Percentiles rank a stretch among this genome's conserved stretches.
Conservation (phyloP, 495 filamentous ascomycete species). For the Lepidopterella palustris region DNA sequence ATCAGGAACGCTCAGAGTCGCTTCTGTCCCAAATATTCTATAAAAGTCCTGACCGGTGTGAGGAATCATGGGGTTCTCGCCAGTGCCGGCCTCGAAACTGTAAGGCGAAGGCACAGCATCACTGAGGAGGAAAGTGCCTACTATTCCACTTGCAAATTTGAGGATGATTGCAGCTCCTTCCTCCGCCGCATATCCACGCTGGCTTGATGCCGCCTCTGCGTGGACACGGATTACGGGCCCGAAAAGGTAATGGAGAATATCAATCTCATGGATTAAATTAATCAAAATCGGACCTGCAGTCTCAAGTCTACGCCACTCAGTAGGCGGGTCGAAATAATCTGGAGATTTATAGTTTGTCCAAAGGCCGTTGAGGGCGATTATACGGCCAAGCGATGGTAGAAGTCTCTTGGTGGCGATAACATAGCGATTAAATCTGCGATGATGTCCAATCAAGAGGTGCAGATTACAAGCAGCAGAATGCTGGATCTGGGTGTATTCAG, state of each 20-base stretch:
- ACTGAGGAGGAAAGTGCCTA: conserved; percentile 51
- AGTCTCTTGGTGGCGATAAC: conserved; percentile 44
- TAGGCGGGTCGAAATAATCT: conserved; percentile 45
- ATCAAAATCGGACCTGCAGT: conserved; percentile 49
- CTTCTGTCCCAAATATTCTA: conserved; percentile 51
- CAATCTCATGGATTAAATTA: conserved; percentile 56
- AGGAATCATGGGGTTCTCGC: conserved; percentile 53
- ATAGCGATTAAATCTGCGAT: conserved; percentile 56
- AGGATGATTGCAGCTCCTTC: conserved; percentile 53
- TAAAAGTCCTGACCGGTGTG: conserved; percentile 44
- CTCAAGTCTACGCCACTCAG: conserved; percentile 44
- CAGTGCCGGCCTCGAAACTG: conserved; percentile 51
- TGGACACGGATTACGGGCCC: conserved; percentile 48
- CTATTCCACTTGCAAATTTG: conserved; percentile 50
- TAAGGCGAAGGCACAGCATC: conserved; percentile 49
- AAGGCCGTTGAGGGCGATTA: conserved; percentile 50
- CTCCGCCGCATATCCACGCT: conserved; percentile 46
- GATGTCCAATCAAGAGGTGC: conserved; percentile 53
- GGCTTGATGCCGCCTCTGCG: conserved; percentile 43
- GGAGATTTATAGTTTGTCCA: conserved; percentile 50
- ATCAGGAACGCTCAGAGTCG: conserved; percentile 51
- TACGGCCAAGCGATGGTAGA: conserved; percentile 41
- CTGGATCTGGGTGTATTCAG: conserved; percentile 9
- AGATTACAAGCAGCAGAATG: conserved; percentile 27
- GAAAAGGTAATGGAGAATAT: conserved; percentile 52